phyloP scores from a whole-genome alignment of 345 rosid species.

The Hevea brasiliensis region DNA sequence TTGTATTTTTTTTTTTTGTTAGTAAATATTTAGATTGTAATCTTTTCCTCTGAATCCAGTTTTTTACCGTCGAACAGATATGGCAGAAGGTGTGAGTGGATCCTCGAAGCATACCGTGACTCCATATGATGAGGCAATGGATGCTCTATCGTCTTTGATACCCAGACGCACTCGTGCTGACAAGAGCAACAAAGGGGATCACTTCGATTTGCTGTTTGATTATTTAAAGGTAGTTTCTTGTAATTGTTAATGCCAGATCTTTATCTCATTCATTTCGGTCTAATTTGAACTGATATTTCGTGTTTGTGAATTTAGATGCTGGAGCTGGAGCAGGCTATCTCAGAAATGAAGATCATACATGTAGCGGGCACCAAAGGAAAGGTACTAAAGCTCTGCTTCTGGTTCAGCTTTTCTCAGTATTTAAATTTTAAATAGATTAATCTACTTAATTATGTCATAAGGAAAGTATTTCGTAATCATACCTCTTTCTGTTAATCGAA shows the following conservation, averaged over 20 bases:
- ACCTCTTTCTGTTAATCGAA: neutral
- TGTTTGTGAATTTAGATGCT: conserved; percentile 46
- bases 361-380: conserved; percentile 99
- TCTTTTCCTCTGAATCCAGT: neutral
- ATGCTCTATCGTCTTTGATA: conserved; percentile 78
- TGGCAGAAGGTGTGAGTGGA: conserved; percentile 36
- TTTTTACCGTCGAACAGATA: neutral
- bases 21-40: too few species aligned
- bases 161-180: conserved; percentile 73
- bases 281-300: neutral
- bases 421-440: too few species aligned
- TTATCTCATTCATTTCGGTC: neutral
- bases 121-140: conserved; percentile 65
- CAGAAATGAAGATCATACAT: conserved; percentile 77
- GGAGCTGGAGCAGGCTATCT: conserved; percentile 72
- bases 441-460: too few species aligned
- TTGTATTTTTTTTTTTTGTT: too few species aligned
- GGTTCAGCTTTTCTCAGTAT: neutral
- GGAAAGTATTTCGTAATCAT: neutral
- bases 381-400: conserved; percentile 37
- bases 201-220: conserved; percentile 68
- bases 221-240: conserved; percentile 57
- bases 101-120: conserved; percentile 17
- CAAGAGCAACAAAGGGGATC: conserved; percentile 64
- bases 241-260: neutral